Base-by-base conservation (phyloP, 306 rosid genomes). In the Sphenostylis stenocarpa region DNA sequence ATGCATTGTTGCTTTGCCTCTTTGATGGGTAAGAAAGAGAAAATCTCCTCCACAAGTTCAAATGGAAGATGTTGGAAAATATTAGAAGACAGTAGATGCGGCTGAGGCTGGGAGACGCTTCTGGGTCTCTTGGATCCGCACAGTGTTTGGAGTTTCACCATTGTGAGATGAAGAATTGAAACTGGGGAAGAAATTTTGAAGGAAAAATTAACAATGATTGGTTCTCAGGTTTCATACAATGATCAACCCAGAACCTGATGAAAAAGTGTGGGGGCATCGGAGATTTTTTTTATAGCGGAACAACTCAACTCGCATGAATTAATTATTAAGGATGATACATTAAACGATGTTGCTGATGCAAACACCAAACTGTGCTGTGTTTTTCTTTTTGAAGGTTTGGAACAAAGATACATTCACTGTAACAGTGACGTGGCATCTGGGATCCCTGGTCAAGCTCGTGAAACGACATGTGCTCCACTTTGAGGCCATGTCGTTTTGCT, bases 21-120 rank as follows among this genome's bases (percentile, higher is more conserved):
- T 60, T 24, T 77, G 26, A 86, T 39, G 0, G 92, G 82, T 12
- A 88, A 39, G 26, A 86, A 63, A 0, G 84, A 13, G 65, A 88
- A 26, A 9, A 88, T 15, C 1, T 53, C 1, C 1, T 79, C 76
- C 1, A 88, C 1, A 14, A 85, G 0, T 4, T 85, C 86, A 0
- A 26, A 44, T 0, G 72, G 75, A 44, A 76, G 78, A 12, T 53
- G 1, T 4, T 6, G 1, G 6, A 15, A 3, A 71, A 52, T 15
- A 2, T 1, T 2, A 1, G 33, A 44, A 13, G 26, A 1, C 23
- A n/a, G n/a, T n/a, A n/a, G n/a, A n/a, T 1, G 24, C 7, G 56
- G 1, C 12, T 17, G 23, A 4, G 56, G 2, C 1, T 66, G 24
- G 10, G 73, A n/a, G 3, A 4, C 55, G 45, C 17, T 26, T 62